These are phyloP conservation scores for Suhomyces kunorum DNA, from an alignment of 1,139 yeast species.

Conservation along the genomic window DNA sequence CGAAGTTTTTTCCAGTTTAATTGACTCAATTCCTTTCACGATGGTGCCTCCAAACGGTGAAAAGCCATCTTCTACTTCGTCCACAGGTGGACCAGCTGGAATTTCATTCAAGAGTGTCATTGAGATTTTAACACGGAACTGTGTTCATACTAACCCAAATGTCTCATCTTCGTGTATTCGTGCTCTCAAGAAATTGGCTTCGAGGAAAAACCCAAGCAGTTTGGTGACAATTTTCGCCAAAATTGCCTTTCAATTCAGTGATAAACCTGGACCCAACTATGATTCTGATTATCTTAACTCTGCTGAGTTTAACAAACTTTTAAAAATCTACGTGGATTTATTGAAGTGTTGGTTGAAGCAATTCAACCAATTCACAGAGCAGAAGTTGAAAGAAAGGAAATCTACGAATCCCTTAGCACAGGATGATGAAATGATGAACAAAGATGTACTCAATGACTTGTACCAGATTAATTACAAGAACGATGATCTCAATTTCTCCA, in stretches of 20 bases:
- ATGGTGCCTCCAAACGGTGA: constrained; percentile 42
- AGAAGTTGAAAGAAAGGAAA: constrained; percentile 12
- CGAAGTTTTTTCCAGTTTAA: constrained; percentile 68
- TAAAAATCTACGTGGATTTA: constrained; percentile 75
- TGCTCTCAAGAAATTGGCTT: constrained; percentile 66
- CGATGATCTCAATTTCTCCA: constrained; percentile 32
- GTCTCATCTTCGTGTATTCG: constrained; percentile 64
- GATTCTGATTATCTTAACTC: constrained; percentile 59
- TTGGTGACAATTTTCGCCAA: constrained; percentile 76
- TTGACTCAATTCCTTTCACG: constrained; percentile 73
- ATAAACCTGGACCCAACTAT: constrained; percentile 52
- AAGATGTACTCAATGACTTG: constrained; percentile 45
- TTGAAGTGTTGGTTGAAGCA: constrained; percentile 79
- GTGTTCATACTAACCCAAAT: constrained; percentile 63
- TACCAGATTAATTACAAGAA: constrained; percentile 46
- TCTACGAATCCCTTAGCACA: constrained; percentile 32
- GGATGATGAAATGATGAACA: constrained; percentile 43
- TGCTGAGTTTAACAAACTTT: constrained; percentile 55
- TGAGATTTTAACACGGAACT: constrained; percentile 74
- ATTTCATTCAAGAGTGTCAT: constrained; percentile 61
- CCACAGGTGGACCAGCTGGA: constrained; percentile 33
- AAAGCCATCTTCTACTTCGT: constrained; percentile 14
- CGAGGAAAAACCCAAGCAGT: constrained; percentile 68
- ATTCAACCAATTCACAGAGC: constrained; percentile 37
- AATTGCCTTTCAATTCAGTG: constrained; percentile 78